A percentile compares a stretch with the other conserved stretches of the same genome.
These are phyloP conservation scores for Psilocybe sp. DNA, from an alignment of 768 basidiomycete species.

Conservation along the genomic window DNA sequence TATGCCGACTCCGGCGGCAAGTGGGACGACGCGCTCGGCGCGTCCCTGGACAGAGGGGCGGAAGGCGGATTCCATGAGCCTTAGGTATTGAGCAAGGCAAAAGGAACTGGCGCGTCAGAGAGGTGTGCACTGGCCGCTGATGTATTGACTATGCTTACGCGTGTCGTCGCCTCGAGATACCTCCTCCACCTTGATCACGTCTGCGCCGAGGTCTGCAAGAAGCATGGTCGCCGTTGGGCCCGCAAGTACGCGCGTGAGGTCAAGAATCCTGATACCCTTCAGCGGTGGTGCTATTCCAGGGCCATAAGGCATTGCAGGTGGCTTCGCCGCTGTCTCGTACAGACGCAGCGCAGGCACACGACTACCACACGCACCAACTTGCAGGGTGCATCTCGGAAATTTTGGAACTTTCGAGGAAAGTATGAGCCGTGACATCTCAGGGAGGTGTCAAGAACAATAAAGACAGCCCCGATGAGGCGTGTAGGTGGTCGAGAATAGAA, in stretches of 20 bases:
- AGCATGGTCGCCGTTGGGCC: constrained; percentile 92
- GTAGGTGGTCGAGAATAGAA: no score
- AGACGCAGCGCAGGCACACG: constrained; percentile 3
- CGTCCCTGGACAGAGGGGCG: constrained; percentile 44
- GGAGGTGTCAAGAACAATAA: no score
- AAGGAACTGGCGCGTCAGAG: neutral
- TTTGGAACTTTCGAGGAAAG: no score
- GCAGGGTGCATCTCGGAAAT: no score
- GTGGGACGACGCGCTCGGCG: constrained; percentile 53
- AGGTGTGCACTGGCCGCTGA: neutral
- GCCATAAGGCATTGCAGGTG: constrained; percentile 27
- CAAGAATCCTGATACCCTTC: constrained; percentile 77
- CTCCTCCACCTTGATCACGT: constrained; percentile 92
- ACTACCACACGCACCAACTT: no score
- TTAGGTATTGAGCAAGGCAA: constrained; percentile 20
- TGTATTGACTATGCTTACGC: constrained; percentile 38
- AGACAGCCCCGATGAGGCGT: no score
- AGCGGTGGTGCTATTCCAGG: constrained; percentile 75
- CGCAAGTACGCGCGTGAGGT: constrained; percentile 88
- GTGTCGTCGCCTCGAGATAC: constrained; percentile 85
- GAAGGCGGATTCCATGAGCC: constrained; percentile 68
- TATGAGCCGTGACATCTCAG: no score
- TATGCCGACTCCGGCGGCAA: constrained; percentile 91
- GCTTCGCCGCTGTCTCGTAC: constrained; percentile 16
- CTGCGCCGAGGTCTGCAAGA: constrained; percentile 88